Conservation (phyloP, 2,329 filamentous ascomycete genomes). For the Cordyceps javanica region DNA sequence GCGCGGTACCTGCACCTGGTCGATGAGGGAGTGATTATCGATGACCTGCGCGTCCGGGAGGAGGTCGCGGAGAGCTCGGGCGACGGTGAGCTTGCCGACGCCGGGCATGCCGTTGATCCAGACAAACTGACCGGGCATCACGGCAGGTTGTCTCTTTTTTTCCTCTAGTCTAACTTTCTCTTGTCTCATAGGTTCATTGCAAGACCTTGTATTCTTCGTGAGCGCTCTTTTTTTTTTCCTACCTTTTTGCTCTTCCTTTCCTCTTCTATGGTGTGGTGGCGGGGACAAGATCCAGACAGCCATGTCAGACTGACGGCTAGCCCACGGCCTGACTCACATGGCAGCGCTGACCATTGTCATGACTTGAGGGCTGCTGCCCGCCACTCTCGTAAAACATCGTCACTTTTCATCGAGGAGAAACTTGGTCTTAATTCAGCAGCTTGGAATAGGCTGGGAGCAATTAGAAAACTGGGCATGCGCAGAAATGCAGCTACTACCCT, state of each 20-base stretch:
- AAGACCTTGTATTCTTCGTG: neutral
- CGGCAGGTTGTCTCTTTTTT: neutral
- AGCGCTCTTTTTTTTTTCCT: neutral
- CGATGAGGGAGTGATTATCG: constrained; percentile 27
- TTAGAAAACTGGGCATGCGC: no score
- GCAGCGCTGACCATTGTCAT: neutral
- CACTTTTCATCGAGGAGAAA: no score
- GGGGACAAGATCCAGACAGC: no score
- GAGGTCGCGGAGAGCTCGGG: constrained; percentile 22
- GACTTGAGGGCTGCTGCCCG: neutral
- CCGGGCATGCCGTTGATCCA: constrained; percentile 29
- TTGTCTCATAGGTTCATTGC: neutral
- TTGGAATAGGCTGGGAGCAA: no score
- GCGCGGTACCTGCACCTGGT: constrained; percentile 16
- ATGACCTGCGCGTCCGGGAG: constrained; percentile 21
- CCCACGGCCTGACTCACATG: neutral
- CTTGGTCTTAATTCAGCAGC: no score
- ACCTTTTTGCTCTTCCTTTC: neutral
- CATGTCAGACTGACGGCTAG: no score
- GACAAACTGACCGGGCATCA: constrained; percentile 16
- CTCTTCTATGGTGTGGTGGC: no score
- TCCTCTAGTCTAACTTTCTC: neutral
- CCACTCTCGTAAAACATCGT: no score
- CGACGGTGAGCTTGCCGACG: constrained; percentile 26
- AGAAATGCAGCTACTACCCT: no score